phyloP scores from a whole-genome alignment of 1,284 basidiomycete species.

The Exobasidium rhododendri region DNA sequence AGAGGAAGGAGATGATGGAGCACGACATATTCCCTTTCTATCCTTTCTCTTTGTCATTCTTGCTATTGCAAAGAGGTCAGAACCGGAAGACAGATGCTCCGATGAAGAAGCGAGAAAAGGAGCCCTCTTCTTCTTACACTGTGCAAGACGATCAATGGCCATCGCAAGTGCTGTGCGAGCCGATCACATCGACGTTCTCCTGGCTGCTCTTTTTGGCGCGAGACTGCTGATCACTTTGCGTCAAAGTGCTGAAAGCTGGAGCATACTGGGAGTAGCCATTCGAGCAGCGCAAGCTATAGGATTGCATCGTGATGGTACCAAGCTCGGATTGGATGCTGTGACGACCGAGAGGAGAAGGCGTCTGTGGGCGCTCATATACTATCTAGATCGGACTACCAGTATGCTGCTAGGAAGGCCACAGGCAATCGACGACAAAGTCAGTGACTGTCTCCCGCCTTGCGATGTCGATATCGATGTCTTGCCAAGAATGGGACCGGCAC shows the following conservation, averaged over 20 bases:
- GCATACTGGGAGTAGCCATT: conserved; percentile 84
- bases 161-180: conserved; percentile 43
- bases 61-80: conserved; percentile 80
- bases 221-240: conserved; percentile 85
- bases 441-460: conserved; percentile 74
- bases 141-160: conserved; percentile 60
- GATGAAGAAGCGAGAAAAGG: conserved; percentile 41
- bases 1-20: conserved; percentile 60
- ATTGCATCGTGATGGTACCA: conserved; percentile 83
- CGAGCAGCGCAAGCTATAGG: conserved; percentile 91
- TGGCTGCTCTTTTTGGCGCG: conserved; percentile 60
- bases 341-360: conserved; percentile 84
- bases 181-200: conserved; percentile 50
- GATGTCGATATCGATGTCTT: conserved; percentile 69
- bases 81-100: conserved; percentile 65
- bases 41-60: conserved; percentile 87
- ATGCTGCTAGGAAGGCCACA: conserved; percentile 78
- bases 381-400: conserved; percentile 87
- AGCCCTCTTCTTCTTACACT: conserved; percentile 59
- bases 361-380: conserved; percentile 89
- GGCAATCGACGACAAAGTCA: conserved; percentile 69
- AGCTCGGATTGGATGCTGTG: conserved; percentile 61
- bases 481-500: conserved; percentile 45
- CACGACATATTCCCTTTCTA: conserved; percentile 75
- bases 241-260: conserved; percentile 90